Base-by-base conservation (phyloP, 306 rosid genomes). In the Senna tora region DNA sequence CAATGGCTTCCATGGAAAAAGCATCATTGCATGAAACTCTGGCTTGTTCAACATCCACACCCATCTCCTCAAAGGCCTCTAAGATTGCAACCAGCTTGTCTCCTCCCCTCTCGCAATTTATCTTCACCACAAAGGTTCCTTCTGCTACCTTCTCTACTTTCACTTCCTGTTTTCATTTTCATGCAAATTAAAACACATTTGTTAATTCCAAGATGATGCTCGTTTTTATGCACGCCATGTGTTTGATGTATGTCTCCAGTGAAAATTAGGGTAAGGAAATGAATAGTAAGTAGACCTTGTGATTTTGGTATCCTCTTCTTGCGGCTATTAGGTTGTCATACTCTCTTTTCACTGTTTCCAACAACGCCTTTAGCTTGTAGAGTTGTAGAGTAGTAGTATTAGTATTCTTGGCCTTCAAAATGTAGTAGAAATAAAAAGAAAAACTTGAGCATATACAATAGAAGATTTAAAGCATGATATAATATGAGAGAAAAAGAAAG, bases 1-100 rank as follows among this genome's bases (percentile, higher is more conserved):
- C 90, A 81, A 78, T 78, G 54, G 90, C 98, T 73, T 88, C 96
- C 87, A 93, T 33, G 38, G 84, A 71, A 74, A 92, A 93, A 25
- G 17, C 67, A 41, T 78, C 64, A 49, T 77, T 67, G 49, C 96
- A 77, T 19, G 98, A 93, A 81, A 93, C 97, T 79, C 49, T 90
- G 2, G 97, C 97, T 77, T 85, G 77, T 65, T 77, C 14, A 69
- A 93, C 95, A 73, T 79, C 75, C 16, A 93, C 71, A 69, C 86
- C 71, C 86, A 85, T 84, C 64, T 84, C 82, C 5, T 93, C 98
- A 60, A 90, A 83, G 0, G 81, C 90, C 60, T 85, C 89, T 46
- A 93, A 60, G 61, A 93, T 77, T 0, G 88, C 66, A n/a, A 90
- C 97, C 76, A 90, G 75, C 74, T 79, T 87, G 11, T 80, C 87